Evolutionary conservation across 2,329 filamentous ascomycete genomes (phyloP).

Genomic region (Torrubiellomyces zombiae): DNA sequence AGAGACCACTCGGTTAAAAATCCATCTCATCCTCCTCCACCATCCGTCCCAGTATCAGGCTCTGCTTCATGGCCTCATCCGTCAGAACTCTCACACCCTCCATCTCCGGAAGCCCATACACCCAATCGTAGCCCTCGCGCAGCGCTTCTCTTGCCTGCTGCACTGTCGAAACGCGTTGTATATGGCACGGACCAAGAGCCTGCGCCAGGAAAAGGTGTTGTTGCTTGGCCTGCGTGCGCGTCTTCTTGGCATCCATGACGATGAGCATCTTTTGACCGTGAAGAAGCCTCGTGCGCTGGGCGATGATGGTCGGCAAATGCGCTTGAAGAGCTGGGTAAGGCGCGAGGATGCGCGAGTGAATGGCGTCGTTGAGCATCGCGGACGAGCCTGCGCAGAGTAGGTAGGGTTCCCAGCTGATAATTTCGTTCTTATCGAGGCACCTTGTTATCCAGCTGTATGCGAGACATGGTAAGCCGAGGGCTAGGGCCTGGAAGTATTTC

Average conservation of each 20-base stretch:
- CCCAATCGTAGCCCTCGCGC: constrained; percentile 28
- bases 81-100: constrained; percentile 51
- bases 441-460: constrained; percentile 65
- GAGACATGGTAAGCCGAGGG: constrained; percentile 74
- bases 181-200: constrained; percentile 51
- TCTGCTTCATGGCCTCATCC: constrained; percentile 83
- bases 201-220: constrained; percentile 68
- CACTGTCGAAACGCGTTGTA: constrained; percentile 49
- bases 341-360: constrained; percentile 54
- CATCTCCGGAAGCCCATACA: constrained; percentile 15
- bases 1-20: constrained; percentile 2
- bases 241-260: constrained; percentile 41
- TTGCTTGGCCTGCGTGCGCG: constrained; percentile 45
- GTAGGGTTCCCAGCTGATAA: constrained; percentile 66
- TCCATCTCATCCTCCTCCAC: constrained; percentile 41
- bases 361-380: constrained; percentile 55
- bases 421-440: constrained; percentile 42
- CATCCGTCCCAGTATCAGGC: constrained; percentile 69
- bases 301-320: constrained; percentile 39
- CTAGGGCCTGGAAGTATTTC: constrained; percentile 91
- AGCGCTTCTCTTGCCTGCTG: constrained; percentile 47
- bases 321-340: constrained; percentile 42
- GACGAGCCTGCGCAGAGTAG: constrained; percentile 76
- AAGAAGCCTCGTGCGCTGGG: constrained; percentile 44
- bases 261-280: constrained; percentile 51